Evolutionary conservation across 1,139 yeast genomes (phyloP), one percentile per base, ranked within the genome.

Genomic region (Geotrichum aggregatum): DNA sequence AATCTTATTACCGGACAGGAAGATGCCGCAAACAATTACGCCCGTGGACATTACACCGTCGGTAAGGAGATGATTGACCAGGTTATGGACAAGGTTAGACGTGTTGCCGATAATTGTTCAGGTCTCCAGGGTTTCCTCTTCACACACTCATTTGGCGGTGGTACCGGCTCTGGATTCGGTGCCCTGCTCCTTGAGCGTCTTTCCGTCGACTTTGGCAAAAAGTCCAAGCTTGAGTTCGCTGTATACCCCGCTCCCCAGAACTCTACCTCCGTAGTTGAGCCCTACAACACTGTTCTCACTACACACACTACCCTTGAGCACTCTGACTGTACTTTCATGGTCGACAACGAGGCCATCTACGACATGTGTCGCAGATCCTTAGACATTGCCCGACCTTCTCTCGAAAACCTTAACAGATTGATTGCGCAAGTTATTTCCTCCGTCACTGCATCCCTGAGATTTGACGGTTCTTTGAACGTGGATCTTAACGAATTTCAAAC

Each of bases 311-410:
- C 98, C 56, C 79, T 91, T 69, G 98, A 91, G 74, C 96, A 91
- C 72, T 95, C 97, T 35, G 98, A 91, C 77, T 91, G 97, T 82
- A 91, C 98, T 34, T 91, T 91, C 69, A 91, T 91, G 98, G 97
- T 91, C 61, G 98, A 91, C 73, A 91, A 91, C 73, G 98, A 92
- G 76, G 98, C 98, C 57, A 91, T 92, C 65, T 92, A 91, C 71
- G 98, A 92, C 69, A 91, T 92, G 87, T 91, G 97, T 74, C 91
- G 96, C 70, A 87, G 92, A 72, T 88, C 87, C 73, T 78, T 91
- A 71, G 96, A 87, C 69, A 91, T 91, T 65, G 76, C 94, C 51
- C 86, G 98, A 74, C 98, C 98, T 66, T 80, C 80, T 63, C 85
- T 87, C 69, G 78, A 79, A 63, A 86, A 92, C 65, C 81, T 91